A percentile compares a stretch with the other conserved stretches of the same genome.
These are phyloP conservation scores for Phytophthora lateralis DNA, from an alignment of 352 stramenopile genomes.

Conservation along the genomic window DNA sequence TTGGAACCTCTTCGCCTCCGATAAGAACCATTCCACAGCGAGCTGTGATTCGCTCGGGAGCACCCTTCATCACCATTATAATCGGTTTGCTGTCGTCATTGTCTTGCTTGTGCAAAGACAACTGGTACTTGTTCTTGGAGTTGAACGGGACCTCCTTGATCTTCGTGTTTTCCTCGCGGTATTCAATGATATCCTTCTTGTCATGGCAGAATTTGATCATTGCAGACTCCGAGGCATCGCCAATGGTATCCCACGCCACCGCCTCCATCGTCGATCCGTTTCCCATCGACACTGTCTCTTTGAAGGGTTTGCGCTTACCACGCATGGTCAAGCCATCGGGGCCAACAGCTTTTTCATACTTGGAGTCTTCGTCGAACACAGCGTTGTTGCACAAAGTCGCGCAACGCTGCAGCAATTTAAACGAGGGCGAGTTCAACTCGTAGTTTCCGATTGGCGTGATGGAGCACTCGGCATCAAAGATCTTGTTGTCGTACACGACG, in stretches of 20 bases:
- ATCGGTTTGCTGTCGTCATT: slow-evolving; percentile 69
- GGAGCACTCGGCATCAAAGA: slow-evolving; percentile 80
- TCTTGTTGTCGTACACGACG: slow-evolving; percentile 77
- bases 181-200: slow-evolving; percentile 82
- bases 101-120: slow-evolving; percentile 83
- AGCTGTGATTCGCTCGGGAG: slow-evolving; percentile 94
- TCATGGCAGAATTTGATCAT: slow-evolving; percentile 91
- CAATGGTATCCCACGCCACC: slow-evolving; percentile 72
- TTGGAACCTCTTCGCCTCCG: slow-evolving; percentile 69
- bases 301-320: slow-evolving; percentile 65
- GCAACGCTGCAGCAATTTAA: slow-evolving; percentile 77
- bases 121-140: slow-evolving; percentile 87
- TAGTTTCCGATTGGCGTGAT: slow-evolving; percentile 72
- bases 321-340: slow-evolving; percentile 49
- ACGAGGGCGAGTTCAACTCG: slow-evolving; percentile 48
- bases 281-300: slow-evolving; percentile 48
- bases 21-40: slow-evolving; percentile 89
- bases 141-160: slow-evolving; percentile 88
- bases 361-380: slow-evolving; percentile 62
- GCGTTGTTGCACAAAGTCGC: slow-evolving; percentile 92
- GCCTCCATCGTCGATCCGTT: slow-evolving; percentile 53
- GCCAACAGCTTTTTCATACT: slow-evolving; percentile 66
- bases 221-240: slow-evolving; percentile 77
- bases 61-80: slow-evolving; percentile 95
- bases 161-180: slow-evolving; percentile 62